Base-by-base conservation (phyloP, 1,284 basidiomycete genomes). In the Cutaneotrichosporon daszewskae region DNA sequence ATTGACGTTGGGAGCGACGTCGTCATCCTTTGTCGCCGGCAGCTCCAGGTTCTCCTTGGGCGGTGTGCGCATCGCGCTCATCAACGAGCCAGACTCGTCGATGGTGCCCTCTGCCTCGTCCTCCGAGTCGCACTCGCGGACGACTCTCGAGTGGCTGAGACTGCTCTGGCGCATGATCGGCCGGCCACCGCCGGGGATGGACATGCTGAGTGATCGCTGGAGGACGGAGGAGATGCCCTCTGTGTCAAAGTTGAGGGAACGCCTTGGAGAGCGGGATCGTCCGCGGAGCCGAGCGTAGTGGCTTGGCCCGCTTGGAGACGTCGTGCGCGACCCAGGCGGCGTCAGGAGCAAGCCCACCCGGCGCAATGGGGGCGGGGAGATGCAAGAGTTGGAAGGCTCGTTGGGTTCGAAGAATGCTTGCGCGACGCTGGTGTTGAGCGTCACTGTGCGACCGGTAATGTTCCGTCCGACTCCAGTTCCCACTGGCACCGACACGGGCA, bases 221-320 rank as follows among this genome's bases (percentile, higher is more conserved):
- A 68, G 43, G 9, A 66, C 59, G 3, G 60, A 45, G 5, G 51
- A 47, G 19, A 66, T 65, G 23, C 57, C 56, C 32, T 65, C 59
- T 5, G 58, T 54, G 57, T 49, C 64, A 32, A 34, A 57, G 54
- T 31, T 62, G 46, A 25, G 60, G 37, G 27, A 49, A 34, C 40
- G 54, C 41, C 37, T 42, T 11, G 43, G 53, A 24, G 38, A 49
- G 40, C 51, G 50, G 9, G 55, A 55, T 19, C 53, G 47, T 12
- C 52, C 47, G 11, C 47, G 51, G 11, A 53, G 39, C 9, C 38
- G 47, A 3, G 54, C 55, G 32, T 49, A 47, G n/a, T 32, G 23
- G 12, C 27, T 18, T 12, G 20, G 16, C 9, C 29, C 39, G 9
- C 13, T 22, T 20, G 62, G 64, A 2, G 63, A 66, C 1, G 51